A percentile compares a stretch with the other conserved stretches of the same genome.
phyloP scores from a whole-genome alignment of 371 early-diverging fungal genomes.

The Basidiobolus meristosporus region DNA sequence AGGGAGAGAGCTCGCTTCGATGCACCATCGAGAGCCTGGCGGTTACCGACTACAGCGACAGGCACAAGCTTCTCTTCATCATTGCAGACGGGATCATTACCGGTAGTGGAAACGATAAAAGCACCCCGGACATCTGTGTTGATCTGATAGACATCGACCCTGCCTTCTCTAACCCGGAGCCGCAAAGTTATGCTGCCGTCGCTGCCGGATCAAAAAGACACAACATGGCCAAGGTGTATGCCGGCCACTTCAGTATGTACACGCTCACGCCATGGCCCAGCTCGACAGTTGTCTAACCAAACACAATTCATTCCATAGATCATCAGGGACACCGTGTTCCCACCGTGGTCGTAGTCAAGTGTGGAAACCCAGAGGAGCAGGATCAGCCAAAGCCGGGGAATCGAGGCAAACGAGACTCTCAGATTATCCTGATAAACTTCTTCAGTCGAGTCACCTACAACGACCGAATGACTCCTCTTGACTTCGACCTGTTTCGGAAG shows the following conservation, averaged over 20 bases:
- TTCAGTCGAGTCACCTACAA: conserved; percentile 63
- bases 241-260: conserved; percentile 79
- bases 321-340: conserved; percentile 38
- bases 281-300: too few species aligned
- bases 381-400: conserved; percentile 68
- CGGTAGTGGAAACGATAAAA: conserved; percentile 58
- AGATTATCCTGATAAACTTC: conserved; percentile 85
- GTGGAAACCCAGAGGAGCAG: conserved; percentile 45
- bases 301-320: too few species aligned
- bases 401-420: conserved; percentile 89
- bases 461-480: conserved; percentile 66
- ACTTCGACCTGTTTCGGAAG: conserved; percentile 70
- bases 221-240: conserved; percentile 80
- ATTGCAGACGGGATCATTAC: conserved; percentile 78
- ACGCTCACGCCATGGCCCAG: too few species aligned
- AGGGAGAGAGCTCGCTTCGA: conserved; percentile 66
- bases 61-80: conserved; percentile 79
- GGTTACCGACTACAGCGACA: conserved; percentile 66
- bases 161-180: conserved; percentile 36
- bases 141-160: conserved; percentile 32
- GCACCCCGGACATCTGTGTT: conserved; percentile 59
- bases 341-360: conserved; percentile 63
- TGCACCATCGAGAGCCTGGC: conserved; percentile 85
- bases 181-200: conserved; percentile 65
- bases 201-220: conserved; percentile 65